A percentile compares a stretch with the other conserved stretches of the same genome.
phyloP scores from a whole-genome alignment of 2,329 filamentous ascomycete species.

The Penicillium expansum region DNA sequence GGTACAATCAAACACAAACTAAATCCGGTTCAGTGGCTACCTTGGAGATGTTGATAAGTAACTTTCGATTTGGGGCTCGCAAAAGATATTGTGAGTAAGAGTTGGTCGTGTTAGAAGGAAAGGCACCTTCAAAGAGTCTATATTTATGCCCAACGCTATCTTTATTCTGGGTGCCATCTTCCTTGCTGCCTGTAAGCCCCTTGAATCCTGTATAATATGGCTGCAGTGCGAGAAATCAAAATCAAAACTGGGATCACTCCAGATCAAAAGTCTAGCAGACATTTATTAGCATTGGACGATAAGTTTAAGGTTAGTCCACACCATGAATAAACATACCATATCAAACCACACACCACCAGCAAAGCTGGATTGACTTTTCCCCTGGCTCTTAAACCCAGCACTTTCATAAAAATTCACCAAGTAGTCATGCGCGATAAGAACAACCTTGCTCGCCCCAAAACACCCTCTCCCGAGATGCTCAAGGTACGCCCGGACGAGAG shows the following conservation, averaged over 20 bases:
- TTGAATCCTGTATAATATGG: neutral
- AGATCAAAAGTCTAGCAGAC: neutral
- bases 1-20: neutral
- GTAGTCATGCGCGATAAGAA: slow-evolving; percentile 21
- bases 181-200: neutral
- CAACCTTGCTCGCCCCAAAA: neutral
- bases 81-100: neutral
- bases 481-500: slow-evolving; percentile 13
- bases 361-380: slow-evolving; percentile 14
- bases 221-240: neutral
- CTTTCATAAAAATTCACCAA: slow-evolving; percentile 18
- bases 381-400: slow-evolving; percentile 13
- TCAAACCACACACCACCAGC: slow-evolving; percentile 17
- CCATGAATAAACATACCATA: slow-evolving; percentile 4
- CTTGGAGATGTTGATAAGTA: neutral
- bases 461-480: neutral
- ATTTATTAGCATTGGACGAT: neutral
- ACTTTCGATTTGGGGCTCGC: neutral
- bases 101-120: neutral
- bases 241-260: neutral
- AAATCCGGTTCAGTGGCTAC: neutral
- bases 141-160: neutral
- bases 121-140: neutral
- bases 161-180: neutral
- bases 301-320: neutral